A percentile compares a stretch with the other conserved stretches of the same genome.
These are phyloP conservation scores for Patellifolia procumbens DNA, from an alignment of 179 eudicot species.

Conservation along the genomic window DNA sequence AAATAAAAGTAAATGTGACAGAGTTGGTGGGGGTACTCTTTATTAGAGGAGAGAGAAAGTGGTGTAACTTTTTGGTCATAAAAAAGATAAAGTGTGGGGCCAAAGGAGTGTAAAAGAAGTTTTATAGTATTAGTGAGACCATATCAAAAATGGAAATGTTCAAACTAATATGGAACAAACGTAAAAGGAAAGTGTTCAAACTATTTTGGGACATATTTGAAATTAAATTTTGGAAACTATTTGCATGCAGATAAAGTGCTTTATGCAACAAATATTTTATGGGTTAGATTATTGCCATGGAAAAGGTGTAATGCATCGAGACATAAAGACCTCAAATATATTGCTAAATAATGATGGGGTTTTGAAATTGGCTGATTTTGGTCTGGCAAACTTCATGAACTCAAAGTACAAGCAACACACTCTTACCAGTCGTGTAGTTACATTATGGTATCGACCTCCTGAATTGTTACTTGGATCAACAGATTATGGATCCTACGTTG, in stretches of 20 bases:
- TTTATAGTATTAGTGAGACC: no score
- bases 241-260: constrained; percentile 65
- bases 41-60: no score
- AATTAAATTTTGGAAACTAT: background rate
- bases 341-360: constrained; percentile 63
- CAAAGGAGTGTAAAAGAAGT: no score
- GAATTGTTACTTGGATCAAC: constrained; percentile 78
- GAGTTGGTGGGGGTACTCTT: no score
- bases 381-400: constrained; percentile 60
- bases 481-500: constrained; percentile 61
- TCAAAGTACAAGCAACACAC: constrained; percentile 51
- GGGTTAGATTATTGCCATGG: constrained; percentile 76
- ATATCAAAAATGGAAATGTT: no score
- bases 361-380: constrained; percentile 76
- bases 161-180: no score
- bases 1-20: no score
- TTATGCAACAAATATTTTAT: constrained; percentile 62
- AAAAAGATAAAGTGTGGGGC: no score
- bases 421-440: constrained; percentile 83
- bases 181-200: no score
- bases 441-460: constrained; percentile 93
- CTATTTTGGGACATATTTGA: no score
- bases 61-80: no score
- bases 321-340: constrained; percentile 69
- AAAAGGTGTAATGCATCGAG: constrained; percentile 71